These are phyloP conservation scores for Nemania diffusa DNA, from an alignment of 2,329 filamentous ascomycete genomes.

Conservation along the genomic window DNA sequence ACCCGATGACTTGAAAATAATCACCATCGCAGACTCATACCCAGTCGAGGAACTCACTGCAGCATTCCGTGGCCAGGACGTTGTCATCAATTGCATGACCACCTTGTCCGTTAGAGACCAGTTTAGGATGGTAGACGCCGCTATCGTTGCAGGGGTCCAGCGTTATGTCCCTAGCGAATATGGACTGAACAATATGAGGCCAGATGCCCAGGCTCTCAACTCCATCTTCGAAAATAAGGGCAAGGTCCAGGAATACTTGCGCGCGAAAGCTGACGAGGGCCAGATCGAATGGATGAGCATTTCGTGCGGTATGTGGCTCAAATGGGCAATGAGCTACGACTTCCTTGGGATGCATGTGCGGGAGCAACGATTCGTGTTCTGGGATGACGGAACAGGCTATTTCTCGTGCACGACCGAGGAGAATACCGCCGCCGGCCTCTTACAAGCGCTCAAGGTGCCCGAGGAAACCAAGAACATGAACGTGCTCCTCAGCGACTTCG, in stretches of 20 bases:
- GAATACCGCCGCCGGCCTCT: conserved; percentile 48
- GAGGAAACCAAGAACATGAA: conserved; percentile 50
- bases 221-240: conserved; percentile 46
- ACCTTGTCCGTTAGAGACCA: conserved; percentile 53
- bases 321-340: conserved; percentile 44
- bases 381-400: conserved; percentile 50
- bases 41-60: conserved; percentile 40
- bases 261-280: conserved; percentile 39
- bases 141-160: conserved; percentile 64
- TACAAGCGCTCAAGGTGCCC: conserved; percentile 44
- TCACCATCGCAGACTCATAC: conserved; percentile 47
- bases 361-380: conserved; percentile 43
- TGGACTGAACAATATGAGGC: conserved; percentile 50
- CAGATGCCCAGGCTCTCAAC: conserved; percentile 44
- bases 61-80: conserved; percentile 45
- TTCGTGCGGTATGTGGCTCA: conserved; percentile 47
- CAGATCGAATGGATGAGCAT: conserved; percentile 49
- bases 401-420: conserved; percentile 51
- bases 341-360: conserved; percentile 45
- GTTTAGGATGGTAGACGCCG: conserved; percentile 63
- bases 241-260: conserved; percentile 45
- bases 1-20: conserved; percentile 34
- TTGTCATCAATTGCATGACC: conserved; percentile 57
- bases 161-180: conserved; percentile 67
- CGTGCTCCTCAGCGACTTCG: conserved; percentile 50